Conservation (phyloP, 2,329 filamentous ascomycete species). For the Stemphylium lycopersici region DNA sequence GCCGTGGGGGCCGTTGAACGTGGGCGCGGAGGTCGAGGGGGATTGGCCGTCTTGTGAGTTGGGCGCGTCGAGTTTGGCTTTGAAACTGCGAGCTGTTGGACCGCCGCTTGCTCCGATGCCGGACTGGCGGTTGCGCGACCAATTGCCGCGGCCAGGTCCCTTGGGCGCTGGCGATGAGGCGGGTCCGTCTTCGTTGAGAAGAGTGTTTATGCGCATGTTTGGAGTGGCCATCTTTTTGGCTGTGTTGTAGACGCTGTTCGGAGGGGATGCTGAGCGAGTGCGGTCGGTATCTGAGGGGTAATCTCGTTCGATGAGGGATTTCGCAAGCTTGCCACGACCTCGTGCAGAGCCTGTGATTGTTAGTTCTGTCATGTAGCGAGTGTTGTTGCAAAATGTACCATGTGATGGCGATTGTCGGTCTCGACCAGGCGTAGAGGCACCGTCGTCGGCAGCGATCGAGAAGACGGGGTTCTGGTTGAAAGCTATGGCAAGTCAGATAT, state of each 20-base stretch:
- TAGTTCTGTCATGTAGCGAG: neutral
- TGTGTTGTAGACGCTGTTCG: constrained; percentile 49
- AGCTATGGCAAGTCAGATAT: constrained; percentile 27
- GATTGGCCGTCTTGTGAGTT: constrained; percentile 43
- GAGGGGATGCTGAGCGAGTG: constrained; percentile 53
- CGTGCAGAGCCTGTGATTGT: constrained; percentile 40
- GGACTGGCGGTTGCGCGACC: constrained; percentile 49
- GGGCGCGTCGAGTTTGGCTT: constrained; percentile 42
- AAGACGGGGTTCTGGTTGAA: constrained; percentile 52
- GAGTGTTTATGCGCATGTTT: constrained; percentile 57
- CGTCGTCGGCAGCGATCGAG: constrained; percentile 49
- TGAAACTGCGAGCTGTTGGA: constrained; percentile 38
- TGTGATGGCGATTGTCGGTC: constrained; percentile 51
- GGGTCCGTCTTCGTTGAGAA: constrained; percentile 54
- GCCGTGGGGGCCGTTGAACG: constrained; percentile 59
- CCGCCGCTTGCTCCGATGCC: constrained; percentile 11
- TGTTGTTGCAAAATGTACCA: constrained; percentile 23
- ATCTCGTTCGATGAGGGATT: constrained; percentile 44
- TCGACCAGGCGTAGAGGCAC: constrained; percentile 47
- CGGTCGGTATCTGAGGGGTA: constrained; percentile 55
- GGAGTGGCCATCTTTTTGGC: constrained; percentile 43
- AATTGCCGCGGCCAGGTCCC: constrained; percentile 57
- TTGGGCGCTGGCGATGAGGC: constrained; percentile 46
- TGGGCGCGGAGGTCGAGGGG: constrained; percentile 39
- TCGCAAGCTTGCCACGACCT: constrained; percentile 44